These are phyloP conservation scores for Candida saitoana DNA, from an alignment of 805 yeast genomes.

Conservation along the genomic window DNA sequence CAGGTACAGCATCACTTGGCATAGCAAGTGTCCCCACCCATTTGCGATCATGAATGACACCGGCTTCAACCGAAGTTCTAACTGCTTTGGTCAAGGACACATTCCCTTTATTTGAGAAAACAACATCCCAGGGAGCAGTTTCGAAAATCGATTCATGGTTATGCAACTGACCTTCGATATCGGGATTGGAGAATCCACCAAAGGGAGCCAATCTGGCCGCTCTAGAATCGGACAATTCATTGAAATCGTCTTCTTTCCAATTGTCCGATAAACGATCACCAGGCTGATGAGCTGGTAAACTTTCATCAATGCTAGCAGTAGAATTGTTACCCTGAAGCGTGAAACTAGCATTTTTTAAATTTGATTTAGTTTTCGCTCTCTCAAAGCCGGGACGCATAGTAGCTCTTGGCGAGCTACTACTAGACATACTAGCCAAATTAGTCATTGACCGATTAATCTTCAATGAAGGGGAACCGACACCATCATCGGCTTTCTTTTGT, in stretches of 20 bases:
- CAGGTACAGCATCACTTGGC: conserved; percentile 80
- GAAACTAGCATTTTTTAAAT: conserved; percentile 11
- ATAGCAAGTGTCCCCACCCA: conserved; percentile 95
- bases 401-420: conserved; percentile 4
- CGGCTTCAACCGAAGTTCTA: conserved; percentile 45
- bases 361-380: neutral
- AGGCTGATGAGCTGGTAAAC: conserved; percentile 16
- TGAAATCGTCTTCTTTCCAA: conserved; percentile 20
- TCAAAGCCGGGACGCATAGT: conserved; percentile 6
- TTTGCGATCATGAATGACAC: conserved; percentile 32
- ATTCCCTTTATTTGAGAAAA: conserved; percentile 70
- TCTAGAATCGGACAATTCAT: conserved; percentile 25
- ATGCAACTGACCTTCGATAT: conserved; percentile 43
- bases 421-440: conserved; percentile 17
- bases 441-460: conserved; percentile 30
- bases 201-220: conserved; percentile 49
- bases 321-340: conserved; percentile 21
- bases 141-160: conserved; percentile 46
- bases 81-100: conserved; percentile 88
- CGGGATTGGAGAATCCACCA: conserved; percentile 72
- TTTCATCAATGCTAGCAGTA: conserved; percentile 26
- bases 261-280: conserved; percentile 11
- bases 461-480: conserved; percentile 32
- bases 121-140: conserved; percentile 70
- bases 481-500: conserved; percentile 25